Evolutionary conservation across 495 filamentous ascomycete species (phyloP).

Genomic region (Podospora didyma): DNA sequence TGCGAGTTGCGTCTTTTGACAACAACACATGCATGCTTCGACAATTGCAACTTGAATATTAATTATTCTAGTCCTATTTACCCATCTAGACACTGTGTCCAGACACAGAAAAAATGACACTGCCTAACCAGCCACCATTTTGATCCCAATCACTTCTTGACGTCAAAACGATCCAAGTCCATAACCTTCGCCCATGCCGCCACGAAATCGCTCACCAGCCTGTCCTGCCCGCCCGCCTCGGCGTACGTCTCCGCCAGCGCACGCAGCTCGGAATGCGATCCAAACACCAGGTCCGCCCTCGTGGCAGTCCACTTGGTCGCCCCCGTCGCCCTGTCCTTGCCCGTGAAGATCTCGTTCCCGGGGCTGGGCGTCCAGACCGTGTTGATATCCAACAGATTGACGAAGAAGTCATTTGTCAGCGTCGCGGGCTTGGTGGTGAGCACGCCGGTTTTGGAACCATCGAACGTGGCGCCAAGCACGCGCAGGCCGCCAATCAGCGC

Average conservation of each 20-base stretch:
- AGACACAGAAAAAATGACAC: no score
- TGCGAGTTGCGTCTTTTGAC: no score
- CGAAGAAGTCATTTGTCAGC: constrained; percentile 73
- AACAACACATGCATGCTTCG: no score
- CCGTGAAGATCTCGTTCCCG: constrained; percentile 54
- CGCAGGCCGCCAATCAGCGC: constrained; percentile 67
- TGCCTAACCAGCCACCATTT: no score
- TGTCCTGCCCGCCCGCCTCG: constrained; percentile 46
- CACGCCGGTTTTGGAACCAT: constrained; percentile 58
- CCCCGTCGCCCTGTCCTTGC: constrained; percentile 62
- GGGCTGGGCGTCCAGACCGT: constrained; percentile 55
- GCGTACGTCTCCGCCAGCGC: constrained; percentile 67
- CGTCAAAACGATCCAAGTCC: constrained; percentile 65
- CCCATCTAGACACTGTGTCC: no score
- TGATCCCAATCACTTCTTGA: neutral
- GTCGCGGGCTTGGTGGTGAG: constrained; percentile 59
- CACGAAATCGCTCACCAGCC: constrained; percentile 67
- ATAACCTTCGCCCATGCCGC: constrained; percentile 68
- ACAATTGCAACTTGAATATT: no score
- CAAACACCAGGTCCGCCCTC: constrained; percentile 64
- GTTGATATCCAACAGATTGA: constrained; percentile 64
- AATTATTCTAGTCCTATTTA: no score
- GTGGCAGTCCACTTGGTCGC: constrained; percentile 63
- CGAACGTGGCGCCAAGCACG: constrained; percentile 60
- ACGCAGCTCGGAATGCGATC: constrained; percentile 65